Percentiles rank a stretch among this genome's conserved stretches.
Conservation (phyloP, 345 rosid genomes). For the Populus pruinosa region DNA sequence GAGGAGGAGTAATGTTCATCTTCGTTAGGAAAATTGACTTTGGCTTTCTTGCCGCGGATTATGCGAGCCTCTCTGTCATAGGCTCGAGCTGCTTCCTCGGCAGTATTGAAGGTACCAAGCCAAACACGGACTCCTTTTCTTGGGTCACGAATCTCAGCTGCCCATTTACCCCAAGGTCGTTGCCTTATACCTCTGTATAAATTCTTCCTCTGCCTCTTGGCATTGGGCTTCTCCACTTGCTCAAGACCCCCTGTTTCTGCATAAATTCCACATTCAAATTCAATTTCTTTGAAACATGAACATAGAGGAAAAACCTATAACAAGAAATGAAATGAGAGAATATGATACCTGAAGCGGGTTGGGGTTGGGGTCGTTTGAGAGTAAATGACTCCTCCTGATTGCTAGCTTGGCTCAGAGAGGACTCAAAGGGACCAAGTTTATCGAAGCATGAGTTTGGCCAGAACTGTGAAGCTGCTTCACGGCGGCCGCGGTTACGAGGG, state of each 20-base stretch:
- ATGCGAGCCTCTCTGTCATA: slow-evolving; percentile 80
- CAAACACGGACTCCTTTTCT: slow-evolving; percentile 89
- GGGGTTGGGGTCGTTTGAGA: slow-evolving; percentile 20
- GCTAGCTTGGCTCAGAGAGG: slow-evolving; percentile 3
- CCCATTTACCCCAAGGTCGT: slow-evolving; percentile 97
- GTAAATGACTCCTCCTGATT: slow-evolving; percentile 8
- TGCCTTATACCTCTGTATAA: slow-evolving; percentile 85
- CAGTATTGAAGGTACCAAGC: slow-evolving; percentile 90
- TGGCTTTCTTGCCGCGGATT: slow-evolving; percentile 84
- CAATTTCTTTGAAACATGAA: neutral
- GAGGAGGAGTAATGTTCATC: slow-evolving; percentile 18
- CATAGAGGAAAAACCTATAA: neutral
- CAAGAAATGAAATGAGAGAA: neutral
- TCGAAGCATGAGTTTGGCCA: slow-evolving; percentile 48
- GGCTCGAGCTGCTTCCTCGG: slow-evolving; percentile 90
- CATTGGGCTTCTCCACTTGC: slow-evolving; percentile 32
- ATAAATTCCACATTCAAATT: slow-evolving; percentile 19
- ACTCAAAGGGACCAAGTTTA: slow-evolving; percentile 19
- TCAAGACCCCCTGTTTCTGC: slow-evolving; percentile 33
- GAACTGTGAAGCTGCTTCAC: slow-evolving; percentile 40
- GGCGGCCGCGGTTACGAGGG: slow-evolving; percentile 33
- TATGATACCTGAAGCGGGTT: slow-evolving; percentile 39
- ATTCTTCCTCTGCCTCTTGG: slow-evolving; percentile 73
- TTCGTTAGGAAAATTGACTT: slow-evolving; percentile 81
- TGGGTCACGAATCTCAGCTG: slow-evolving; percentile 96